Evolutionary conservation across 2,329 filamentous ascomycete species (phyloP), one percentile per base, ranked within the genome.

Genomic region (Taxawa tesnikishii): DNA sequence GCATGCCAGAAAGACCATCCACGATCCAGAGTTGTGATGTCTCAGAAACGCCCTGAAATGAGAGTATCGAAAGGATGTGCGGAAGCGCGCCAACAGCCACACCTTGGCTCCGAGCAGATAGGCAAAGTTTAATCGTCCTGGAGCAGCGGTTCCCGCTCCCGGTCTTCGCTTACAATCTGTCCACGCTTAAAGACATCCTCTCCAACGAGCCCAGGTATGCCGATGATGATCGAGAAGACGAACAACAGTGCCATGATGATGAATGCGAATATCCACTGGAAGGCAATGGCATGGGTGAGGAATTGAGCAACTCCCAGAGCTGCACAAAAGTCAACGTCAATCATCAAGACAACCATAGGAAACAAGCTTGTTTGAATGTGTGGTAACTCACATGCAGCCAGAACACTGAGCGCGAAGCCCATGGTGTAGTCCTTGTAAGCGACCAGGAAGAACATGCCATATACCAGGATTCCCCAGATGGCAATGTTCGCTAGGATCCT

Each of bases 261-360:
- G 49, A 92, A 90, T 19, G 84, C 81, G 53, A 93, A 93, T 57
- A 92, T 88, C 84, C 84, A 93, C 60, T 94, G 85, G 42, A 93
- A 65, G 5, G 83, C 81, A 43, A 92, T 66, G 37, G 78, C 56
- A 15, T 38, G 36, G 16, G 34, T 37, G 31, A 75, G 62, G 59
- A 92, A 76, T 55, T 94, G 85, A 10, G 74, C 70, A 11, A 90
- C 73, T 9, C 82, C 83, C 26, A 92, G 73, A 12, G 67, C 69
- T 72, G 36, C 27, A 21, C 19, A 28, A 29, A 15, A 24, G 29
- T 25, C 21, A 32, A 16, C n/a, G 19, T 14, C 26, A 28, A 28
- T 11, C 8, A 8, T 28, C 14, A 13, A 12, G 21, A 28, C 8
- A 8, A 8, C 13, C 8, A 28, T 12, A 13, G 14, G 13, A 24